Evolutionary conservation across 2,329 filamentous ascomycete genomes (phyloP), one percentile per base, ranked within the genome.

Genomic region (Colletotrichum sidae): DNA sequence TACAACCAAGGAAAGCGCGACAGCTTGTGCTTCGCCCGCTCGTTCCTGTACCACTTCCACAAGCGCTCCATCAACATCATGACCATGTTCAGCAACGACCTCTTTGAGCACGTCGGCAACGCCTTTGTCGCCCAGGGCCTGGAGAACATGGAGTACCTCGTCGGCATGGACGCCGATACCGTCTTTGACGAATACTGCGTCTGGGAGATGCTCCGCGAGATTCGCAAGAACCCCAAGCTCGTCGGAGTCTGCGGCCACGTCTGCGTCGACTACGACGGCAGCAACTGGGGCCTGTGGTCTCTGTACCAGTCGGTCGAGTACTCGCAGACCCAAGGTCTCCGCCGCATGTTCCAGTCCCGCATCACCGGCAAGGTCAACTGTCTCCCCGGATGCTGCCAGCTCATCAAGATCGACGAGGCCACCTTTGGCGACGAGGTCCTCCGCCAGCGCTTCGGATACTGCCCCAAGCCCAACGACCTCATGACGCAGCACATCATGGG

Each of bases 1-100:
- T 79, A 82, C 70, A 84, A 83, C 70, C 80, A 83, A 67, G 82
- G 81, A 41, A 85, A 84, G 71, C 76, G 81, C 2, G 83, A 85
- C 69, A 81, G 81, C 52, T 71, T 84, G 46, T 83, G 82, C 68
- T 78, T 84, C n/a, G 79, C 77, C 2, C 80, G 82, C 0, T 84
- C 82, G 1, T 80, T 84, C 49, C 70, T 84, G 6, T 80, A 82
- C 68, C 80, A 84, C 68, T 85, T 80, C 76, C 79, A 82, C 67
- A 71, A 76, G 52, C 79, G 81, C 4, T 76, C 77, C 2, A 73
- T 77, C 47, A 77, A 78, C 10, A 73, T 78, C 3, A 73, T 80
- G 35, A 82, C 81, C 57, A 81, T 83, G 71, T 83, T 84, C 70
- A 80, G 77, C 69, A 77, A 79, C 34, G 77, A 79, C 10, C 73